These are phyloP conservation scores for Neurospora sp. DNA, from an alignment of 495 filamentous ascomycete genomes.

Conservation along the genomic window DNA sequence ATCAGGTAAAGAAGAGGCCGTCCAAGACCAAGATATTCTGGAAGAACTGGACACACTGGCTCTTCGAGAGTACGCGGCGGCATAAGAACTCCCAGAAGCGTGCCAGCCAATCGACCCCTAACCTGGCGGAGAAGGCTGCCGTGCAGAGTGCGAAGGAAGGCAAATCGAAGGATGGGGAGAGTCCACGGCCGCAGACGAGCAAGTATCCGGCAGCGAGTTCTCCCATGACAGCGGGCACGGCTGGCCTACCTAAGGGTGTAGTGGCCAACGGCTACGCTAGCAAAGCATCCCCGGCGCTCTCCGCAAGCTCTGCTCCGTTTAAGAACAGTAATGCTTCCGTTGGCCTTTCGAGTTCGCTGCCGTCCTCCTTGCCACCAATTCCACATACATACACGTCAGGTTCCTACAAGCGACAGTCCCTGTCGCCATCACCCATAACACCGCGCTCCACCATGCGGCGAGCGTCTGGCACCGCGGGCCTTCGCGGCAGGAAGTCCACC, in stretches of 20 bases:
- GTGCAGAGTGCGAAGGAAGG: slow-evolving; percentile 27
- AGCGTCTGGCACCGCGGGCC: slow-evolving; percentile 45
- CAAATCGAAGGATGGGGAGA: slow-evolving; percentile 34
- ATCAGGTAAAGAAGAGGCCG: slow-evolving; percentile 36
- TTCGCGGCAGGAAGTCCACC: slow-evolving; percentile 89
- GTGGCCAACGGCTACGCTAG: slow-evolving; percentile 26
- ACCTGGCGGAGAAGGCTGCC: slow-evolving; percentile 31
- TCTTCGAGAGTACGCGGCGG: slow-evolving; percentile 37
- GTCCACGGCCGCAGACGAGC: slow-evolving; percentile 43
- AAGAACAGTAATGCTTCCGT: slow-evolving; percentile 8
- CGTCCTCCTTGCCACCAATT: slow-evolving; percentile 23
- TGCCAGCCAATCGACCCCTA: slow-evolving; percentile 45
- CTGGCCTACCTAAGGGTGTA: slow-evolving; percentile 24
- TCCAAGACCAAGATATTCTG: slow-evolving; percentile 50
- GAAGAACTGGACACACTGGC: slow-evolving; percentile 54
- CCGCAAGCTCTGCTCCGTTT: slow-evolving; percentile 1
- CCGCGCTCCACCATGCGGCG: slow-evolving; percentile 77
- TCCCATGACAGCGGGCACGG: slow-evolving; percentile 10
- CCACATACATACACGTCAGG: slow-evolving; percentile 40
- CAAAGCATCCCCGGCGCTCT: slow-evolving; percentile 1
- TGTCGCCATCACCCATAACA: slow-evolving; percentile 83
- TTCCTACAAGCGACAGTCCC: slow-evolving; percentile 64
- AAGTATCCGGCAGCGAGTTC: slow-evolving; percentile 33
- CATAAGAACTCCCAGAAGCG: slow-evolving; percentile 31
- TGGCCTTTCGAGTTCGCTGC: slow-evolving; percentile 24